Evolutionary conservation across 2,329 filamentous ascomycete species (phyloP), one percentile per base, ranked within the genome.

Genomic region (Alternaria sp.): DNA sequence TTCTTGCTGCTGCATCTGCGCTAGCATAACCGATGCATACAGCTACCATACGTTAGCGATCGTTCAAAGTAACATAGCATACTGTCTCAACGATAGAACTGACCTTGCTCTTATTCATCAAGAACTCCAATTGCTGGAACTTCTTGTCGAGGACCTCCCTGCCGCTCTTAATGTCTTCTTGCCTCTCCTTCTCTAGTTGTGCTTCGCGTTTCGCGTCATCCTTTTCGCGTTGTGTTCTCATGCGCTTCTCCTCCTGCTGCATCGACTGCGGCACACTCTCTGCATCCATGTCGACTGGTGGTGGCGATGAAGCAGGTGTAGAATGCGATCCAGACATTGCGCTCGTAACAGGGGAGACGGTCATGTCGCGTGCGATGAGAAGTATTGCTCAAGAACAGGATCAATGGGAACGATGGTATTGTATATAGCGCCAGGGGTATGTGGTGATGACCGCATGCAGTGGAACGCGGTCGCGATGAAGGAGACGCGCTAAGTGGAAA

Each of bases 1-100:
- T 67, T 85, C 84, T 67, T 85, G 83, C 60, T 81, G 79, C 68
- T 84, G 83, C 83, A 86, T 86, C 70, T 86, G 84, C 61, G 82
- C 76, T 26, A 86, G 77, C 84, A 86, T 86, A 50, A 86, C 84
- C 3, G 81, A 81, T 37, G 82, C 83, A 60, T 85, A 86, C 18
- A 86, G 75, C 79, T 79, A 47, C 5, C 44, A 50, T 2, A 30
- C 9, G 33, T 73, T 41, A 72, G 64, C 20, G 0, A 41, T 41
- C 3, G 3, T 56, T 14, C 15, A 10, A 1, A 26, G 4, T 18
- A 14, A 5, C 9, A 12, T 15, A 18, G 9, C 21, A 23, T 4
- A 21, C 28, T 10, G 21, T 7, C 5, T 20, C 12, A 11, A 3
- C 11, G 5, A 28, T 26, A n/a, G 8, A 43, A 59, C 67, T 56